Evolutionary conservation across 2,329 filamentous ascomycete species (phyloP).

Genomic region (Cladosporium halotolerans): DNA sequence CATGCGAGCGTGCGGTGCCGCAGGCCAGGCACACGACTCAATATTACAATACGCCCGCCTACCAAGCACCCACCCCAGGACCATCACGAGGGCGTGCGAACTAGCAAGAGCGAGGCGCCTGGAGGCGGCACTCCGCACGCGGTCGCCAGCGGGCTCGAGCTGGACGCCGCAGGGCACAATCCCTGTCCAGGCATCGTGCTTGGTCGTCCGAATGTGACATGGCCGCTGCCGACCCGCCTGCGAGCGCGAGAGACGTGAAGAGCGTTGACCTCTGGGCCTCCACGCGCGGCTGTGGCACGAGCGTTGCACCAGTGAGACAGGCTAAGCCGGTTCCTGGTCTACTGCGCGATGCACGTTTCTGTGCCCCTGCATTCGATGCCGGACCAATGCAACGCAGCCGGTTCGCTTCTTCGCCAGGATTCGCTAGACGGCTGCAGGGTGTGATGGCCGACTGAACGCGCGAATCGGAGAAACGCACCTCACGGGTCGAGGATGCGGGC

Average conservation of each 20-base stretch:
- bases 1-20: slow-evolving; percentile 4
- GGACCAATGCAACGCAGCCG: slow-evolving; percentile 5
- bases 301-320: slow-evolving; percentile 8
- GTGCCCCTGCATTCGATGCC: slow-evolving; percentile 1
- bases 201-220: slow-evolving; percentile 3
- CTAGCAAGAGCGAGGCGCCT: slow-evolving; percentile 7
- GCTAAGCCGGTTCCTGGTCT: slow-evolving; percentile 9
- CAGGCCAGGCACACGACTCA: slow-evolving; percentile 6
- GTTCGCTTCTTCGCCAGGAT: slow-evolving; percentile 6
- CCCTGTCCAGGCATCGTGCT: slow-evolving; percentile 3
- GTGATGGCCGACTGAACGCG: neutral
- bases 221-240: neutral
- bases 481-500: no score
- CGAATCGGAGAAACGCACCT: slow-evolving; percentile 5
- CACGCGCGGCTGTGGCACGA: slow-evolving; percentile 6
- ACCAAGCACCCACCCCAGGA: slow-evolving; percentile 2
- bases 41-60: neutral
- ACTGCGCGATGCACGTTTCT: slow-evolving; percentile 1
- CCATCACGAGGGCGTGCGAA: slow-evolving; percentile 3
- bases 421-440: slow-evolving; percentile 3
- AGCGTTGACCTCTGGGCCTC: slow-evolving; percentile 3
- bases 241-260: slow-evolving; percentile 4
- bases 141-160: neutral
- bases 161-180: neutral
- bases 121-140: slow-evolving; percentile 1